A percentile compares a stretch with the other conserved stretches of the same genome.
Conservation (phyloP, 306 rosid genomes). For the Prunus padus region DNA sequence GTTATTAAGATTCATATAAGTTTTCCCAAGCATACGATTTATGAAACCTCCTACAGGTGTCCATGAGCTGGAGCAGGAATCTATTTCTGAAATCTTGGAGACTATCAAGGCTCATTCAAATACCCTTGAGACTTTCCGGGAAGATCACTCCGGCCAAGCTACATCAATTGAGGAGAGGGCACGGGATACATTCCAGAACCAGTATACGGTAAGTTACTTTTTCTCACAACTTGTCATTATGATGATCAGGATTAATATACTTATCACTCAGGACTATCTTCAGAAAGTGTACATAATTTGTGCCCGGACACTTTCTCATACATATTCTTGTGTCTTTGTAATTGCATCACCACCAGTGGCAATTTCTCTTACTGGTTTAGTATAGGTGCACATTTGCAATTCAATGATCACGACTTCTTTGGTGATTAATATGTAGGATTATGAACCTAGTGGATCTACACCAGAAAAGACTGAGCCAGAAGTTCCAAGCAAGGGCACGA, state of each 20-base stretch:
- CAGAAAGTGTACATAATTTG: no score
- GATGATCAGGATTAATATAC: neutral
- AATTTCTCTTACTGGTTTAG: neutral
- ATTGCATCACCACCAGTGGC: no score
- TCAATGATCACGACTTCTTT: constrained; percentile 3
- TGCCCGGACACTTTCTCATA: neutral
- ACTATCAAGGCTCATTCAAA: constrained; percentile 47
- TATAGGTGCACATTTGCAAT: neutral
- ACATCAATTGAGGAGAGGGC: constrained; percentile 56
- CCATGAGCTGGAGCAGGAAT: constrained; percentile 46
- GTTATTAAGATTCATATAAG: neutral
- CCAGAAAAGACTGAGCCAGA: constrained; percentile 65
- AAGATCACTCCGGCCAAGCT: constrained; percentile 62
- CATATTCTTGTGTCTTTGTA: no score
- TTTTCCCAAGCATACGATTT: neutral
- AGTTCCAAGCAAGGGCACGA: constrained; percentile 67
- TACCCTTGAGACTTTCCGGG: constrained; percentile 54
- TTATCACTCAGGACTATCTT: neutral
- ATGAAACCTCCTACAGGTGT: constrained; percentile 40
- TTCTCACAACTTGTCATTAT: neutral
- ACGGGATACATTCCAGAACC: constrained; percentile 58
- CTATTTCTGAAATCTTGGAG: constrained; percentile 48
- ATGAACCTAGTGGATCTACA: constrained; percentile 78
- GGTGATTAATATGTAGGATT: constrained; percentile 55
- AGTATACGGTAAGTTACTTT: constrained; percentile 49